A percentile compares a stretch with the other conserved stretches of the same genome.
phyloP scores from a whole-genome alignment of 108 stramenopile species.

The Nitzschia sp. region DNA sequence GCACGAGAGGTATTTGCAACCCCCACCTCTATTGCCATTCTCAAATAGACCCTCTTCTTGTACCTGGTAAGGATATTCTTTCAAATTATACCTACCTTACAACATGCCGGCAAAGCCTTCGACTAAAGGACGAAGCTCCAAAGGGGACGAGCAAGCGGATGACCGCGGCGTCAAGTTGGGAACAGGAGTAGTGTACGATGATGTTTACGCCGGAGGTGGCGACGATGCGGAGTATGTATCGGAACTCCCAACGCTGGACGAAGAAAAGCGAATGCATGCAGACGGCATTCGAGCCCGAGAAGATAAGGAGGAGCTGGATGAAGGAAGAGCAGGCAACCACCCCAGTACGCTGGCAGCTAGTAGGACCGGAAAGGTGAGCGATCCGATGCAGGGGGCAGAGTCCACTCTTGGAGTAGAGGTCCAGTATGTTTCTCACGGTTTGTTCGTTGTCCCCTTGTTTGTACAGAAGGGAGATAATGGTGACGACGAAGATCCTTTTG shows the following conservation, averaged over 20 bases:
- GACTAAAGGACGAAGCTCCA: conserved; percentile 5
- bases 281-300: conserved; percentile 36
- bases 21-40: too few relatives aligned
- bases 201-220: conserved; percentile 35
- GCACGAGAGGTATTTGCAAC: too few relatives aligned
- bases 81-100: too few relatives aligned
- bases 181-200: conserved; percentile 51
- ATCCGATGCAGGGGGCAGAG: not conserved
- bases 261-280: conserved; percentile 30
- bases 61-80: too few relatives aligned
- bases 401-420: not conserved
- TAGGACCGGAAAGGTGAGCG: conserved; percentile 20
- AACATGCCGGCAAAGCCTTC: too few relatives aligned
- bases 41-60: too few relatives aligned
- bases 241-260: conserved; percentile 44
- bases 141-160: conserved; percentile 7
- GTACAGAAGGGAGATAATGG: conserved; percentile 37
- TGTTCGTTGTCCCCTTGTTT: not conserved
- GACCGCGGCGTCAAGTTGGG: conserved; percentile 50
- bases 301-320: conserved; percentile 45
- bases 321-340: conserved; percentile 49
- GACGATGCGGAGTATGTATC: conserved; percentile 43
- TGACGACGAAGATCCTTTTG: conserved; percentile 72
- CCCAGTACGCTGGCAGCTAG: conserved; percentile 46
- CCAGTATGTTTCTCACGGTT: not conserved